Percentiles rank a stretch among this genome's conserved stretches.
phyloP scores from a whole-genome alignment of 2,329 filamentous ascomycete genomes.

The Xylariaceae sp. region DNA sequence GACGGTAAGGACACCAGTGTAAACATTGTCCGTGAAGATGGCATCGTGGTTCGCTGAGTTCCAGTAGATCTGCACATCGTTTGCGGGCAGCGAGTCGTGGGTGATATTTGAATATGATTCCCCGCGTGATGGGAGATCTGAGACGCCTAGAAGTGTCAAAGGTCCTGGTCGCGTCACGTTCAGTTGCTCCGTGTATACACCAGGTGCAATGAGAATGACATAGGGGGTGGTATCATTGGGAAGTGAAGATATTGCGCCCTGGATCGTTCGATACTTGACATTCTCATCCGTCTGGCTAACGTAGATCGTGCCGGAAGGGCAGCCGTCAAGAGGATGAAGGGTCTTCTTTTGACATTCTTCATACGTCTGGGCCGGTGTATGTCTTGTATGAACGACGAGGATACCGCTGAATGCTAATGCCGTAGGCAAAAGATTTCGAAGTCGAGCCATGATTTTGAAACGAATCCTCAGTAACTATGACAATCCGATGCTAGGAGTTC shows the following conservation, averaged over 20 bases:
- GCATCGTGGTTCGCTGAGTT: conserved; percentile 47
- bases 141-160: conserved; percentile 56
- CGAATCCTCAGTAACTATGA: neutral
- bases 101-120: conserved; percentile 25
- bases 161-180: conserved; percentile 59
- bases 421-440: conserved; percentile 6
- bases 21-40: conserved; percentile 52
- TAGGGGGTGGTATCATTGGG: conserved; percentile 39
- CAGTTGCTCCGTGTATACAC: conserved; percentile 58
- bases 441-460: conserved; percentile 6
- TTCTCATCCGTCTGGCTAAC: conserved; percentile 34
- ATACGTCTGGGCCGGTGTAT: conserved; percentile 27
- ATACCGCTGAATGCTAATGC: neutral
- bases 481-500: neutral
- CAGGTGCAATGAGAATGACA: conserved; percentile 55
- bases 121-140: conserved; percentile 33
- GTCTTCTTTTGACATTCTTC: conserved; percentile 32
- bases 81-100: conserved; percentile 28
- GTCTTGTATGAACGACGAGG: neutral
- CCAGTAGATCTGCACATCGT: conserved; percentile 54
- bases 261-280: conserved; percentile 37
- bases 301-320: conserved; percentile 37
- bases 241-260: conserved; percentile 37
- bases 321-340: conserved; percentile 33
- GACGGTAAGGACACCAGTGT: conserved; percentile 55